Base-by-base conservation (phyloP, 345 rosid genomes). In the Salix arbutifolia region DNA sequence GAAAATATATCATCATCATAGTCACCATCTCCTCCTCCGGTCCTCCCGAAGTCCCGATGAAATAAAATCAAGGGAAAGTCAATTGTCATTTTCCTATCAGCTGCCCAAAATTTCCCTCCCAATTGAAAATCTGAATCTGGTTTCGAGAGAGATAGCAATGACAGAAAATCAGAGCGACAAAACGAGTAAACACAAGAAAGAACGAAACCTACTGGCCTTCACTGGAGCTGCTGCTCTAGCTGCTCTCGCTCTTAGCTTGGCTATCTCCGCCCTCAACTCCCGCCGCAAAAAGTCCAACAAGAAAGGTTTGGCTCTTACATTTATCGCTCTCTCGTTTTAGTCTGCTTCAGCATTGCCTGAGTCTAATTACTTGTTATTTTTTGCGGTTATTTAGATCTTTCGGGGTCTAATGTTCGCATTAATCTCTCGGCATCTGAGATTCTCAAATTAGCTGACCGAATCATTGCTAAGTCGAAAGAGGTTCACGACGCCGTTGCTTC, bases 401-500 rank as follows among this genome's bases (percentile, higher is more conserved):
- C 77, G 23, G 93, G 98, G 16, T 91, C 90, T 19, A 77, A 74
- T 71, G 90, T 91, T 78, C 86, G 89, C 35, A 83, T 89, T 62
- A 85, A 86, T 77, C 89, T 95, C 75, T 89, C 93, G 52, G 91
- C 96, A 35, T 78, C 79, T 30, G 98, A 89, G 77, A 91, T 95
- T 86, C 81, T 89, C 72, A 91, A 89, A 35, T 77, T 93, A 70
- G 91, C 90, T 56, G 92, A 90, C 72, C 84, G 83, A 76, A 82
- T 95, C 2, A 84, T 91, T 16, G 82, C 88, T 21, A 87, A 84
- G 82, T 95, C 97, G 16, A 91, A 87, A 75, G 83, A 78, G 79
- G 92, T 95, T 78, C 92, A 91, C 76, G 91, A 90, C 70, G 78
- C 81, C 3, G 92, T 91, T 44, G 97, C 97, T 69, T 91, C 89